These are phyloP conservation scores for Pichia cabralensis DNA, from an alignment of 805 yeast species.

Conservation along the genomic window DNA sequence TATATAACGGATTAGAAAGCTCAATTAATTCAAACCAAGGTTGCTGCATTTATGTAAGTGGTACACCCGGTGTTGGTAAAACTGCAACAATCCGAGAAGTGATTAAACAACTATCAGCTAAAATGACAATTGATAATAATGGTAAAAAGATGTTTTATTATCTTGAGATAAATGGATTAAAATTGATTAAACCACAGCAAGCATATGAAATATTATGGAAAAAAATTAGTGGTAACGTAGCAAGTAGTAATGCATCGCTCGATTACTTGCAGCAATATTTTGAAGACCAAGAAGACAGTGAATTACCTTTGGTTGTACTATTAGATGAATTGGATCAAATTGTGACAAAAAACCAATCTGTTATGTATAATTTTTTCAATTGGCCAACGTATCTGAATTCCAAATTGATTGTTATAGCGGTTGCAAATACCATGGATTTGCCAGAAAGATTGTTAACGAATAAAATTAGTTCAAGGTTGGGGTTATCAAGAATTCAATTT, in stretches of 20 bases:
- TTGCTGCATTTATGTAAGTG: conserved; percentile 81
- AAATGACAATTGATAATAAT: conserved; percentile 14
- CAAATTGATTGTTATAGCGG: conserved; percentile 77
- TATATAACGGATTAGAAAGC: conserved; percentile 59
- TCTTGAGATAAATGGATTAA: conserved; percentile 86
- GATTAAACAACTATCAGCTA: conserved; percentile 47
- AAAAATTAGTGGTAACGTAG: conserved; percentile 49
- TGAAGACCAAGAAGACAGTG: conserved; percentile 17
- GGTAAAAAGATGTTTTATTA: conserved; percentile 43
- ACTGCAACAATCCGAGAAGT: conserved; percentile 90
- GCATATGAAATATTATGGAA: conserved; percentile 83
- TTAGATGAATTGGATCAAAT: conserved; percentile 93
- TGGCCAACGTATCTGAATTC: conserved; percentile 89
- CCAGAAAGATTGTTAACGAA: conserved; percentile 84
- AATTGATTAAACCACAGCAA: conserved; percentile 64
- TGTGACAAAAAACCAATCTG: conserved; percentile 70
- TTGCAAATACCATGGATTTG: conserved; percentile 95
- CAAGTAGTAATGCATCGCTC: conserved; percentile 56
- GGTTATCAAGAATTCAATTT: conserved; percentile 77
- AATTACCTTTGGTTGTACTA: conserved; percentile 57
- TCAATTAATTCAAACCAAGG: conserved; percentile 68
- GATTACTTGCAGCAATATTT: conserved; percentile 65
- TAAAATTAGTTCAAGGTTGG: conserved; percentile 85
- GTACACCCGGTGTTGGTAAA: conserved; percentile 97
- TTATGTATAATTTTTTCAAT: conserved; percentile 91